These are phyloP conservation scores for Populus trichocarpa DNA, from an alignment of 441 rosid species.

Conservation along the genomic window DNA sequence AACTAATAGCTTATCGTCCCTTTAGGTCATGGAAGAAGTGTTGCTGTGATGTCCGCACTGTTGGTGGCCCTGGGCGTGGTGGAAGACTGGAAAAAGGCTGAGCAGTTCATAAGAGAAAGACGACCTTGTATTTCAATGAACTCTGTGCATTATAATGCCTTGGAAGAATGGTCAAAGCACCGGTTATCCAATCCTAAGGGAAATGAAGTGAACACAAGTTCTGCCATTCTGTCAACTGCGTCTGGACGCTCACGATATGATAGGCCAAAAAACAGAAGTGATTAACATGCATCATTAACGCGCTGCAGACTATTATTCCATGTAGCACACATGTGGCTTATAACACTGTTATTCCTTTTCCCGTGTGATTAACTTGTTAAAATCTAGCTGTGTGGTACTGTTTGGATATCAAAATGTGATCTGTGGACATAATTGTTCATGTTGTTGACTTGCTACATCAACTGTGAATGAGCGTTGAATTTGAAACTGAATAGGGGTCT, in stretches of 20 bases:
- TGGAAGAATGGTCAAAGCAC: constrained; percentile 59
- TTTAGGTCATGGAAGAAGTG: constrained; percentile 78
- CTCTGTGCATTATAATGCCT: constrained; percentile 40
- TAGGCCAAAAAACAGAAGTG: not conserved
- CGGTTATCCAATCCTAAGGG: constrained; percentile 34
- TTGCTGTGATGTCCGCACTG: constrained; percentile 60
- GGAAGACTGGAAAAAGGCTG: constrained; percentile 66
- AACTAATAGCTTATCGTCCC: not conserved
- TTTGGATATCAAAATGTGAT: not conserved
- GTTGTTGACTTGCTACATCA: not conserved
- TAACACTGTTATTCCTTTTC: not conserved
- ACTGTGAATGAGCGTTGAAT: not conserved
- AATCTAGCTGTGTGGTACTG: not conserved
- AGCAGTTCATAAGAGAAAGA: constrained; percentile 40
- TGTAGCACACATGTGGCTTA: not conserved
- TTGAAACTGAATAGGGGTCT: not conserved
- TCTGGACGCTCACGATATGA: constrained; percentile 1
- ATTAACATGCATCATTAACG: not conserved
- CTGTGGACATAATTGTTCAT: not conserved
- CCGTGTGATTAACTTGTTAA: not conserved
- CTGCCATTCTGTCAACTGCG: not conserved
- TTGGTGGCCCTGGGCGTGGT: constrained; percentile 51
- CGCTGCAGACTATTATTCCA: not conserved
- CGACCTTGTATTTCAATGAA: constrained; percentile 56
- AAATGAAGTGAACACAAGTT: constrained; percentile 9